phyloP scores from a whole-genome alignment of 495 filamentous ascomycete species.

The Bryoglossum gracile region DNA sequence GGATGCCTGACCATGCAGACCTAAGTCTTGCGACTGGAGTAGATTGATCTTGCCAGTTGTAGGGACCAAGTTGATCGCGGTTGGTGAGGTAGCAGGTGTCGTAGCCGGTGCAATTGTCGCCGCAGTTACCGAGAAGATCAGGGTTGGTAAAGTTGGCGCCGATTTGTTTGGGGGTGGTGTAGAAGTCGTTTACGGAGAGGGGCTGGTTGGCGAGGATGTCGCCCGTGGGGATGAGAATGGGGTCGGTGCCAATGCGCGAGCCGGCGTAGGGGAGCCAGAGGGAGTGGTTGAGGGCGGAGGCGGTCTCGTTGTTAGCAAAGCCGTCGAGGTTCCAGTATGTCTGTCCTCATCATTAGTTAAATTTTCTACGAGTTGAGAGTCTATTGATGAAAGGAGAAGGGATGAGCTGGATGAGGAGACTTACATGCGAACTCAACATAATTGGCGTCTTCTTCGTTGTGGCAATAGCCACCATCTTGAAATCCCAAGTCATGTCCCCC shows the following conservation, averaged over 20 bases:
- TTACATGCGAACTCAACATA: constrained; percentile 51
- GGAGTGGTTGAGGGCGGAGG: constrained; percentile 61
- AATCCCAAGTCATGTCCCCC: constrained; percentile 42
- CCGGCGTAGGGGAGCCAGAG: constrained; percentile 65
- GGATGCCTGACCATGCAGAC: constrained; percentile 61
- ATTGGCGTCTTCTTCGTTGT: constrained; percentile 57
- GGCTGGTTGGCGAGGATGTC: constrained; percentile 56
- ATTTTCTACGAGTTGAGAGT: neutral
- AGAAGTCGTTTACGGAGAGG: constrained; percentile 66
- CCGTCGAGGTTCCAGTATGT: constrained; percentile 89
- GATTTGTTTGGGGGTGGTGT: constrained; percentile 63
- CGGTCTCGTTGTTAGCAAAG: constrained; percentile 55
- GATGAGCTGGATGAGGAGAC: constrained; percentile 1
- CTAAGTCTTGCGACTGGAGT: constrained; percentile 55
- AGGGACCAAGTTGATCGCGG: constrained; percentile 41
- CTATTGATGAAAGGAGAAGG: neutral
- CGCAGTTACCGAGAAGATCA: constrained; percentile 53
- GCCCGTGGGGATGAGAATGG: constrained; percentile 71
- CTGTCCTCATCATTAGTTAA: constrained; percentile 35
- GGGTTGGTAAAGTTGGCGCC: constrained; percentile 57
- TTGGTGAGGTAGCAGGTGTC: constrained; percentile 45
- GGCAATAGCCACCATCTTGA: constrained; percentile 46
- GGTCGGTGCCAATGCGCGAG: constrained; percentile 64
- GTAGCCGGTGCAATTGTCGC: constrained; percentile 68
- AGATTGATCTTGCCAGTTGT: constrained; percentile 48